Percentiles rank a stretch among this genome's conserved stretches.
Conservation (phyloP, 2,329 filamentous ascomycete genomes). For the Cryphonectria carpinicola region DNA sequence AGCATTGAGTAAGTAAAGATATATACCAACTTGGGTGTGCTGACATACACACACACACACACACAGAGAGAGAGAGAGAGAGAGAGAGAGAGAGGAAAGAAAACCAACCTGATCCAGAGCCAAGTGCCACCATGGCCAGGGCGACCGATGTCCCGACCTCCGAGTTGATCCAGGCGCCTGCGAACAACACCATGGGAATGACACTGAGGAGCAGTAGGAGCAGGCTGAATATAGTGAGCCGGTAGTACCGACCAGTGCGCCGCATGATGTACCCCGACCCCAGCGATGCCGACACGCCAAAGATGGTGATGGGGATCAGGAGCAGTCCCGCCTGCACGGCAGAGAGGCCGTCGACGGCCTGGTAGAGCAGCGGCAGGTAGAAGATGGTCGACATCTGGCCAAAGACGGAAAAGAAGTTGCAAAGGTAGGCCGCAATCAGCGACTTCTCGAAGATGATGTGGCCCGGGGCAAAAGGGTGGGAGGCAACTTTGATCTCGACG, state of each 20-base stretch:
- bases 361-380: conserved; percentile 79
- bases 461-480: conserved; percentile 74
- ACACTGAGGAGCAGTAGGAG: conserved; percentile 56
- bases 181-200: conserved; percentile 59
- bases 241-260: conserved; percentile 72
- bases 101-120: conserved; percentile 42
- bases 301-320: conserved; percentile 68
- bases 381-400: conserved; percentile 64
- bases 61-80: not conserved
- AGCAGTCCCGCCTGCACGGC: conserved; percentile 67
- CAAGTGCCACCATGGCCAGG: conserved; percentile 53
- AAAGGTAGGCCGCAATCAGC: conserved; percentile 69
- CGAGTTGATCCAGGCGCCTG: conserved; percentile 55
- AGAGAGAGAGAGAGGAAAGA: not conserved
- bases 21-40: conserved; percentile 22
- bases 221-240: conserved; percentile 65
- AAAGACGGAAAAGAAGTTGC: conserved; percentile 73
- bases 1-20: conserved; percentile 42
- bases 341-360: conserved; percentile 67
- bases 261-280: conserved; percentile 69
- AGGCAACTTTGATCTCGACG: conserved; percentile 69
- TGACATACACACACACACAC: no score
- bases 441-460: conserved; percentile 71
- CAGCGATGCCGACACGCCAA: conserved; percentile 65
- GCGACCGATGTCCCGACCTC: conserved; percentile 59